These are phyloP conservation scores for Pseudogymnoascus sp. DNA, from an alignment of 2,329 filamentous ascomycete genomes.

Conservation along the genomic window DNA sequence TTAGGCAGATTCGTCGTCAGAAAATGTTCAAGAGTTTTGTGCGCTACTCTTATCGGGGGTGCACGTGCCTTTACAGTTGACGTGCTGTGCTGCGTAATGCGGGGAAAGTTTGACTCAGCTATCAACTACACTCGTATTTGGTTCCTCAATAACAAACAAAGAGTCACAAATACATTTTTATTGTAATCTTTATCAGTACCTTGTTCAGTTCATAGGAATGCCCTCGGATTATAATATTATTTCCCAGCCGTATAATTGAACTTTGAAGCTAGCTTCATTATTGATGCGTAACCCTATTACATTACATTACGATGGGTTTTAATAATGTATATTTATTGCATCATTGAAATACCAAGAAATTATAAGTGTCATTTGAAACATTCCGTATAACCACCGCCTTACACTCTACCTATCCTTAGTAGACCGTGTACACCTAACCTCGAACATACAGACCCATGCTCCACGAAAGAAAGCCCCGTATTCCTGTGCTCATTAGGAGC, in stretches of 20 bases:
- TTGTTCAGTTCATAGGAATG: background rate
- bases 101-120: background rate
- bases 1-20: slow-evolving; percentile 4
- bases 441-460: background rate
- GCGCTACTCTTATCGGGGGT: slow-evolving; percentile 5
- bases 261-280: background rate
- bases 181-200: background rate
- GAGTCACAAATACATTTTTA: background rate
- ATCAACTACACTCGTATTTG: background rate
- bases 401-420: slow-evolving; percentile 2
- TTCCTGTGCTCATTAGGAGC: slow-evolving; percentile 18
- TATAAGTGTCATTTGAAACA: slow-evolving; percentile 2
- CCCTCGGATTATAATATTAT: background rate
- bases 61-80: slow-evolving; percentile 4
- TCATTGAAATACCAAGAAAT: background rate
- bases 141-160: background rate
- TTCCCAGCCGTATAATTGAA: background rate
- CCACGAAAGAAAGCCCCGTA: slow-evolving; percentile 1
- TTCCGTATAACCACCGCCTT: background rate
- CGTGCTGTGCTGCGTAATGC: slow-evolving; percentile 3
- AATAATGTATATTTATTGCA: slow-evolving; percentile 1
- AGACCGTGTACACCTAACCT: slow-evolving; percentile 4
- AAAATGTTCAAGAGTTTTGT: slow-evolving; percentile 6
- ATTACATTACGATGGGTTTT: background rate
- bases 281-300: background rate